A percentile compares a stretch with the other conserved stretches of the same genome.
Evolutionary conservation across 2,329 filamentous ascomycete genomes (phyloP).

Genomic region (Fusarium sp.): DNA sequence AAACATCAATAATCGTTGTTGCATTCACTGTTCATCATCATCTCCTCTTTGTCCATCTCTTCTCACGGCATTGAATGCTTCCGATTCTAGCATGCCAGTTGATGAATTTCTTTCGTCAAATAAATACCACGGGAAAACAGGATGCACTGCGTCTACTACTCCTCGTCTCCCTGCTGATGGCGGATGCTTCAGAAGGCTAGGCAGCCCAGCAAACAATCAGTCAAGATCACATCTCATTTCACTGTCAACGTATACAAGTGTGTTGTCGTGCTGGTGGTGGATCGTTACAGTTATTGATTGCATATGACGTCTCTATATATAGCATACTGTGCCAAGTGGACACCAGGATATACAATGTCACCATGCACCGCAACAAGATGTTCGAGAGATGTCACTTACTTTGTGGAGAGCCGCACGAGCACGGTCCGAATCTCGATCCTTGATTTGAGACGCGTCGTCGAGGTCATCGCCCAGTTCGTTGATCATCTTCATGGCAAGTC

Average conservation of each 20-base stretch:
- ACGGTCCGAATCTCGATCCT: not conserved
- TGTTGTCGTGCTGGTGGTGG: not conserved
- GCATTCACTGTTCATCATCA: too few species aligned
- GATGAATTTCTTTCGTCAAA: too few species aligned
- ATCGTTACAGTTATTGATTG: not conserved
- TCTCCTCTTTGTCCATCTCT: too few species aligned
- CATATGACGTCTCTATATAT: not conserved
- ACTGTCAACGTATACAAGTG: not conserved
- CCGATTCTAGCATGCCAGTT: too few species aligned
- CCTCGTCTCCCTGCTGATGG: too few species aligned
- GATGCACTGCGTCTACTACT: not conserved
- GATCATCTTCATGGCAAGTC: not conserved
- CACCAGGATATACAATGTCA: not conserved
- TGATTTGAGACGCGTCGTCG: not conserved
- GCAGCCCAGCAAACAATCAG: not conserved
- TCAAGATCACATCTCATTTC: not conserved
- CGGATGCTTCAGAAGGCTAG: too few species aligned
- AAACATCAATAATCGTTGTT: too few species aligned
- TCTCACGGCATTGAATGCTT: too few species aligned
- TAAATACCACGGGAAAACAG: too few species aligned
- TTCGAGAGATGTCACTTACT: not conserved
- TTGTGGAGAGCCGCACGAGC: too few species aligned
- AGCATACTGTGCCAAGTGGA: not conserved
- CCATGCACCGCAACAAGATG: not conserved
- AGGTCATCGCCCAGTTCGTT: not conserved